A percentile compares a stretch with the other conserved stretches of the same genome.
Conservation (phyloP, 495 filamentous ascomycete genomes). For the Aspergillus steynii region DNA sequence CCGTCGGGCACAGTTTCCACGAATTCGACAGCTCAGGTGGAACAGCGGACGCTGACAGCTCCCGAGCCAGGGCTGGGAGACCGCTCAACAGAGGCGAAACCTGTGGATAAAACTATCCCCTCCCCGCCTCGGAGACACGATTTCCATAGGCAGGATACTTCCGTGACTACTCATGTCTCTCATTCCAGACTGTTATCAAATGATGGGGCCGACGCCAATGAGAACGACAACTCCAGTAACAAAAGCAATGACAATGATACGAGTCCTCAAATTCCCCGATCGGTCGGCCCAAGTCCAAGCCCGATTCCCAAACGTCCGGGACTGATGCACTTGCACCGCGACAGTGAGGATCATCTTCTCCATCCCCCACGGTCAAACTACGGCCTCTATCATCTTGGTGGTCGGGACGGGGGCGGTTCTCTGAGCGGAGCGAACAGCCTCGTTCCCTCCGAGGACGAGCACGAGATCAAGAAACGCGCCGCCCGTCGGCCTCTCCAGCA, state of each 20-base stretch:
- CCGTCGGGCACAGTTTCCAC: background rate
- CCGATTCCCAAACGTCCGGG: slow-evolving; percentile 19
- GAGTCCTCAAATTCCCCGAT: background rate
- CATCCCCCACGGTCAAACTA: slow-evolving; percentile 36
- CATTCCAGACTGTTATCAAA: slow-evolving; percentile 1
- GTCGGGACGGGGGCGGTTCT: slow-evolving; percentile 48
- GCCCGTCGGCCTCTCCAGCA: slow-evolving; percentile 11
- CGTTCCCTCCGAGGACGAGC: slow-evolving; percentile 43
- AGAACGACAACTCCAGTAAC: background rate
- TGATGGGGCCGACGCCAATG: slow-evolving; percentile 1
- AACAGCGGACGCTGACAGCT: slow-evolving; percentile 17
- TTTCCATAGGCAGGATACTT: slow-evolving; percentile 9
- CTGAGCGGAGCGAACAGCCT: slow-evolving; percentile 44
- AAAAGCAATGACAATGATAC: background rate
- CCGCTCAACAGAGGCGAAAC: slow-evolving; percentile 15
- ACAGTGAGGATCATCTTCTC: slow-evolving; percentile 39
- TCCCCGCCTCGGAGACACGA: slow-evolving; percentile 13
- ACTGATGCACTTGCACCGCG: slow-evolving; percentile 24
- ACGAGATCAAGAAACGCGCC: slow-evolving; percentile 22
- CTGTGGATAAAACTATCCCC: slow-evolving; percentile 15
- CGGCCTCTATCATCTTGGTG: slow-evolving; percentile 38
- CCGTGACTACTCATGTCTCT: background rate
- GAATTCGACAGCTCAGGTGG: background rate
- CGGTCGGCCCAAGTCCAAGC: slow-evolving; percentile 6
- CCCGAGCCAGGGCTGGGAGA: slow-evolving; percentile 25